phyloP scores from a whole-genome alignment of 306 rosid genomes.

The Gillenia trifoliata region DNA sequence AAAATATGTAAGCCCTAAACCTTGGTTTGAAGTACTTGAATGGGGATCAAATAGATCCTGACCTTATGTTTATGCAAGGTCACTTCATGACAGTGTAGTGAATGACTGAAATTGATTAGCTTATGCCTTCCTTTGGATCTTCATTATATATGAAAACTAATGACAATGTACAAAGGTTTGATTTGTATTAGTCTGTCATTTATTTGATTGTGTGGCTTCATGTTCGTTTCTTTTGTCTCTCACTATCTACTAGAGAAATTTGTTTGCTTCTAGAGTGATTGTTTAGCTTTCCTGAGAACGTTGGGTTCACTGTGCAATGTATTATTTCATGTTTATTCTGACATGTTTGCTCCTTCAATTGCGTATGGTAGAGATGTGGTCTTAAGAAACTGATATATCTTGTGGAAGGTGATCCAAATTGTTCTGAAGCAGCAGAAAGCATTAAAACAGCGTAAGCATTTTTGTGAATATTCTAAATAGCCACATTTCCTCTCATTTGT shows the following conservation, averaged over 20 bases:
- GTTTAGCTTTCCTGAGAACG: neutral
- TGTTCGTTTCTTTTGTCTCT: too few species aligned
- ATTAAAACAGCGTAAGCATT: constrained; percentile 87
- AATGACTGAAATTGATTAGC: neutral
- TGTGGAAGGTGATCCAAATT: constrained; percentile 94
- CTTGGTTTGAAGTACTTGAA: neutral
- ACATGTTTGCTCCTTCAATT: constrained; percentile 21
- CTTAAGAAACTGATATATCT: constrained; percentile 86
- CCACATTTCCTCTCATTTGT: neutral
- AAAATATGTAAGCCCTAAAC: too few species aligned
- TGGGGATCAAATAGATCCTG: neutral
- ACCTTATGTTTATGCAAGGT: neutral
- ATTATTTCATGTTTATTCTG: constrained; percentile 7
- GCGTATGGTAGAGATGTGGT: constrained; percentile 72
- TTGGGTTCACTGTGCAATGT: neutral
- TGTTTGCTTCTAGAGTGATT: neutral
- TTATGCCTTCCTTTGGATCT: neutral
- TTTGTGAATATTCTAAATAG: neutral
- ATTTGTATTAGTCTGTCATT: neutral
- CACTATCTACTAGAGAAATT: too few species aligned
- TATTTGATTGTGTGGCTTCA: too few species aligned
- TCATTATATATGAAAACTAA: too few species aligned
- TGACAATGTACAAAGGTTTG: neutral
- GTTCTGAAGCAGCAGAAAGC: constrained; percentile 92
- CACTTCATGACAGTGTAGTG: neutral